Evolutionary conservation across 2,329 filamentous ascomycete genomes (phyloP), one percentile per base, ranked within the genome.

Genomic region (Paecilomyces variotii): DNA sequence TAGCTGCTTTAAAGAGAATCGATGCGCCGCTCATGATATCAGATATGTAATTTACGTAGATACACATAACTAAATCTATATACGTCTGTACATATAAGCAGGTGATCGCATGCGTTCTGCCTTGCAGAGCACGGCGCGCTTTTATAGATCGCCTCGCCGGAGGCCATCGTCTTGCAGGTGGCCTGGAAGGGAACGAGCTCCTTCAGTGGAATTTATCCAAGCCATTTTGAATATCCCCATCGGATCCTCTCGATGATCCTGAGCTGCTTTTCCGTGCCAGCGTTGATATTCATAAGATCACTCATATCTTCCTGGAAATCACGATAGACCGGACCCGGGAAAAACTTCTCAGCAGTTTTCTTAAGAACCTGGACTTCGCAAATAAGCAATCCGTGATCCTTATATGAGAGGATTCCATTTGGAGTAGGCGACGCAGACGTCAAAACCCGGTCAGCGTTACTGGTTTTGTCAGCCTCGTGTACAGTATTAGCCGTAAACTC

Each of bases 281-380:
- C 87, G 54, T 84, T 78, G 63, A 93, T 86, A 69, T 96, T 91
- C 24, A 90, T 85, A 54, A 99, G 79, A 67, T 97, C 92, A 60
- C 89, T 85, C 34, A 96, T 79, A 70, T 99, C 94, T 72, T 96
- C 89, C 58, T 91, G 75, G 68, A 99, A 97, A 67, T 97, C 92
- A 66, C 87, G 85, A 68, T 88, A 86, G 11, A 95, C 83, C 51
- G 89, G 84, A 1, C 83, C 80, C 0, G 91, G 91, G 64, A 97
- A 83, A 49, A 91, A 76, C 25, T 77, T 80, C 56, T 79, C 79
- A 1, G 88, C 87, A 52, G 88, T 82, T 65, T 84, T 84, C 53
- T 91, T 84, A 56, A 99, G 79, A 30, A 91, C 82, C 66, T 97
- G 91, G 3, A 93, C 87, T 72, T 99, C 93, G 71, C 91, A 96